A percentile compares a stretch with the other conserved stretches of the same genome.
Conservation (phyloP, 441 rosid species). For the Mallotus repandus region DNA sequence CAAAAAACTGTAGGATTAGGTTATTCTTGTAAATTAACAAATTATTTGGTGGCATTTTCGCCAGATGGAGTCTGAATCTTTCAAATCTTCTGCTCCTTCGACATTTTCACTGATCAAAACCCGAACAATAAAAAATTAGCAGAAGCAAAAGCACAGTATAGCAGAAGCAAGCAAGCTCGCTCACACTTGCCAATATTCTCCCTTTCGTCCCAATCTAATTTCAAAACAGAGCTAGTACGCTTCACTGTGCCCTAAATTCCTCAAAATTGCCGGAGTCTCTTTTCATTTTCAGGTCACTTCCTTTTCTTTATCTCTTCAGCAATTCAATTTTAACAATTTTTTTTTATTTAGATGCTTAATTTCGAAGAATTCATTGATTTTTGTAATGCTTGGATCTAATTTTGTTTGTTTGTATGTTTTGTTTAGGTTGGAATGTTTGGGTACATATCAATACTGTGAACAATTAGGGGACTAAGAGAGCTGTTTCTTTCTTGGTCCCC, state of each 20-base stretch:
- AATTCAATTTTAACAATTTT: not conserved
- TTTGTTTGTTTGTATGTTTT: not conserved
- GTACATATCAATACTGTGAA: constrained; percentile 8
- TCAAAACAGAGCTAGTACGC: too few species aligned
- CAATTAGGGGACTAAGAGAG: constrained; percentile 58
- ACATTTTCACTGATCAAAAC: too few species aligned
- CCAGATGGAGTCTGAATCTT: too few species aligned
- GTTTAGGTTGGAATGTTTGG: constrained; percentile 21
- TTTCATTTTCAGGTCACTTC: not conserved
- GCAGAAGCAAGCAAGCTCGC: too few species aligned
- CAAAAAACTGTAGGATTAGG: too few species aligned
- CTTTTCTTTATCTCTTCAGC: not conserved
- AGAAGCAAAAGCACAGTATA: too few species aligned
- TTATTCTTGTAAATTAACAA: too few species aligned
- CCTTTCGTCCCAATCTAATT: too few species aligned
- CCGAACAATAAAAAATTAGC: too few species aligned
- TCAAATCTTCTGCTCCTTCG: too few species aligned
- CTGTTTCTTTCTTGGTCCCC: constrained; percentile 71
- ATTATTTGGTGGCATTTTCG: too few species aligned
- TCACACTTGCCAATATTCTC: not conserved
- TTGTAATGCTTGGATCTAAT: not conserved
- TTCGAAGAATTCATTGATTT: too few species aligned
- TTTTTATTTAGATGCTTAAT: not conserved
- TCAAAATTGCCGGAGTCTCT: not conserved
- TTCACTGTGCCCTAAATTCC: not conserved